These are phyloP conservation scores for Lichtheimia corymbifera DNA, from an alignment of 371 early-diverging fungal genomes.

Conservation along the genomic window DNA sequence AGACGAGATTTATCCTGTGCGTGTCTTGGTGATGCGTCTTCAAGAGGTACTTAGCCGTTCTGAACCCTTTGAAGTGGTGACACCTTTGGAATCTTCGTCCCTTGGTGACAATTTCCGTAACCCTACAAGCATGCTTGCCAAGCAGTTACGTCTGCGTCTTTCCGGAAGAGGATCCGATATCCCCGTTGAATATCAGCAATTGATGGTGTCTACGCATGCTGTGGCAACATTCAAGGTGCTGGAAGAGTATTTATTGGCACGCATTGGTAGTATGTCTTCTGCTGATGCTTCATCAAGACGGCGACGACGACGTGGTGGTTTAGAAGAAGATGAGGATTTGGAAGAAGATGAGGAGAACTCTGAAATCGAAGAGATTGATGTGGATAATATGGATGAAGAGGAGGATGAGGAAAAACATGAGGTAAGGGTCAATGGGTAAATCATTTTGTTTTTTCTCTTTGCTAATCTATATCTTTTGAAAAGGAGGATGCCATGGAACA, in stretches of 20 bases:
- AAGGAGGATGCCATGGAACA: too few relatives aligned
- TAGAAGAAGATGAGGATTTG: conserved; percentile 11
- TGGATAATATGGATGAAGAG: conserved; percentile 3
- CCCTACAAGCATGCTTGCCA: conserved; percentile 75
- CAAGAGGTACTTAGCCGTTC: conserved; percentile 76
- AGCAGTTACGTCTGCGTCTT: conserved; percentile 71
- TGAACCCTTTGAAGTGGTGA: conserved; percentile 72
- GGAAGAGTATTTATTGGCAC: conserved; percentile 74
- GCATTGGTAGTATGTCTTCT: conserved; percentile 25
- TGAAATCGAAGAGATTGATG: conserved; percentile 6
- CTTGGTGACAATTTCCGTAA: conserved; percentile 40
- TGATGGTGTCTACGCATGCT: conserved; percentile 83
- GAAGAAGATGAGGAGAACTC: conserved; percentile 33
- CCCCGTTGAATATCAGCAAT: conserved; percentile 53
- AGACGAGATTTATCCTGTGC: conserved; percentile 24
- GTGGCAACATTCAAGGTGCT: conserved; percentile 79
- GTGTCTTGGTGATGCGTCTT: conserved; percentile 64
- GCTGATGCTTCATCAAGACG: conserved; percentile 5
- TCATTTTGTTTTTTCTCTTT: not conserved
- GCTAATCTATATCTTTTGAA: too few relatives aligned
- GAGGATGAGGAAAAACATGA: conserved; percentile 12
- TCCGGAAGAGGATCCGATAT: conserved; percentile 57
- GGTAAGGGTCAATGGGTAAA: not conserved
- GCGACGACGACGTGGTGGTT: conserved; percentile 24
- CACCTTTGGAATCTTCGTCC: conserved; percentile 31